phyloP scores from a whole-genome alignment of 345 rosid genomes.

The Camelina neglecta region DNA sequence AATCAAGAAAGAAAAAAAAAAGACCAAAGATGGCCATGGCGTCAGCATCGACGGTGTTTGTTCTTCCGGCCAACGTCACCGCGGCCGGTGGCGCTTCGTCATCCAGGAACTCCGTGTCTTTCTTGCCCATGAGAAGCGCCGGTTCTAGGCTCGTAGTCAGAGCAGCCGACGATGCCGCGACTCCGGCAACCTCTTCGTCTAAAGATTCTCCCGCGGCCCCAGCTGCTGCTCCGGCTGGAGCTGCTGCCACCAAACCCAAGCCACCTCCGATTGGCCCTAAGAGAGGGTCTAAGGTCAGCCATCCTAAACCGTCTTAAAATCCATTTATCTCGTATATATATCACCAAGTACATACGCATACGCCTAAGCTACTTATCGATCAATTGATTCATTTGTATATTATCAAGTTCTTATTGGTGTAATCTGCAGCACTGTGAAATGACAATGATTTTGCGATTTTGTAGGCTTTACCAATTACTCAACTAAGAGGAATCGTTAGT shows the following conservation, averaged over 20 bases:
- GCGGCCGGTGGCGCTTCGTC: slow-evolving; percentile 46
- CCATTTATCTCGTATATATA: neutral
- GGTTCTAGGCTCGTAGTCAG: slow-evolving; percentile 65
- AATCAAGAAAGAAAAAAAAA: neutral
- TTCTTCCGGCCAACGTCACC: slow-evolving; percentile 54
- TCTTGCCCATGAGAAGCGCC: slow-evolving; percentile 46
- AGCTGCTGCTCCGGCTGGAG: slow-evolving; percentile 43
- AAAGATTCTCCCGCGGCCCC: slow-evolving; percentile 39
- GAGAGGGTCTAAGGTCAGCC: slow-evolving; percentile 88
- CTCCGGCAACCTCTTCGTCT: slow-evolving; percentile 49
- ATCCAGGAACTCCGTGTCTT: slow-evolving; percentile 52
- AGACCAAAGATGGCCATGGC: slow-evolving; percentile 51
- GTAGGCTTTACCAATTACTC: neutral
- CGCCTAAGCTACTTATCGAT: neutral
- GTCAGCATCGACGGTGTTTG: slow-evolving; percentile 71
- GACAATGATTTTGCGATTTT: no score
- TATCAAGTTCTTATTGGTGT: no score
- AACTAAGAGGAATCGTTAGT: neutral
- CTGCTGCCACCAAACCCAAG: slow-evolving; percentile 66
- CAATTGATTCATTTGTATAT: neutral
- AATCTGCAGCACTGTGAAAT: no score
- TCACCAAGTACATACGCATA: slow-evolving; percentile 1
- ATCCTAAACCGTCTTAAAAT: neutral
- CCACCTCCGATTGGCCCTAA: slow-evolving; percentile 88
- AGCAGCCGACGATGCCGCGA: slow-evolving; percentile 61